A percentile compares a stretch with the other conserved stretches of the same genome.
phyloP scores from a whole-genome alignment of 805 yeast species.

The Zygosaccharomyces bisporus region DNA sequence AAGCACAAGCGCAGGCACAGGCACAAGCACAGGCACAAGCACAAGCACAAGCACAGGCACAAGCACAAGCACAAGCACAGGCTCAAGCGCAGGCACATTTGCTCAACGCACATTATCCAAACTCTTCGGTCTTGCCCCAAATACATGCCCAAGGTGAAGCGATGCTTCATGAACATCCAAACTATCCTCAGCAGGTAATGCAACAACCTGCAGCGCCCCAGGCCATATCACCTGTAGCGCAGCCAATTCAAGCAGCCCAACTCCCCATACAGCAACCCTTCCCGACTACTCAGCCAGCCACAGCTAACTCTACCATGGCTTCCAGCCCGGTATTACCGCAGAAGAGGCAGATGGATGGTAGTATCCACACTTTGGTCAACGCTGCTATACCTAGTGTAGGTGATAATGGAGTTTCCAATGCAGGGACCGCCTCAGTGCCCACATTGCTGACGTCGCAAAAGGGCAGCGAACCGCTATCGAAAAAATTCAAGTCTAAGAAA shows the following conservation, averaged over 20 bases:
- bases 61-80: slow-evolving; percentile 9
- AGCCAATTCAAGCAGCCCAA: slow-evolving; percentile 11
- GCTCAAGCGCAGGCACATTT: slow-evolving; percentile 19
- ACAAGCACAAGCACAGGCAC: slow-evolving; percentile 21
- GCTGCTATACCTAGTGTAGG: slow-evolving; percentile 24
- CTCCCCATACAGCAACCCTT: slow-evolving; percentile 10
- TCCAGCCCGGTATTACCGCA: slow-evolving; percentile 22
- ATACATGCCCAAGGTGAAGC: slow-evolving; percentile 5
- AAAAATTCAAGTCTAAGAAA: slow-evolving; percentile 16
- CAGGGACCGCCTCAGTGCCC: slow-evolving; percentile 8
- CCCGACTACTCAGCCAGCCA: slow-evolving; percentile 10
- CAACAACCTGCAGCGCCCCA: slow-evolving; percentile 6
- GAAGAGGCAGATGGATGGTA: slow-evolving; percentile 32
- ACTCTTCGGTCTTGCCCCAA: slow-evolving; percentile 2
- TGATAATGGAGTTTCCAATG: background rate
- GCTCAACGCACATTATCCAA: slow-evolving; percentile 7
- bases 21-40: slow-evolving; percentile 15
- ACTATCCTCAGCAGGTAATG: slow-evolving; percentile 3
- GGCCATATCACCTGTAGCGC: slow-evolving; percentile 5
- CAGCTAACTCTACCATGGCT: slow-evolving; percentile 3
- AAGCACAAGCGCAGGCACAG: slow-evolving; percentile 14
- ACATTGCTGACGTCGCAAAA: slow-evolving; percentile 11
- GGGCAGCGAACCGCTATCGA: slow-evolving; percentile 21
- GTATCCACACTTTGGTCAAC: slow-evolving; percentile 30
- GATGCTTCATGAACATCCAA: background rate